phyloP scores from a whole-genome alignment of 2,329 filamentous ascomycete species.

The Neonectria ditissima region DNA sequence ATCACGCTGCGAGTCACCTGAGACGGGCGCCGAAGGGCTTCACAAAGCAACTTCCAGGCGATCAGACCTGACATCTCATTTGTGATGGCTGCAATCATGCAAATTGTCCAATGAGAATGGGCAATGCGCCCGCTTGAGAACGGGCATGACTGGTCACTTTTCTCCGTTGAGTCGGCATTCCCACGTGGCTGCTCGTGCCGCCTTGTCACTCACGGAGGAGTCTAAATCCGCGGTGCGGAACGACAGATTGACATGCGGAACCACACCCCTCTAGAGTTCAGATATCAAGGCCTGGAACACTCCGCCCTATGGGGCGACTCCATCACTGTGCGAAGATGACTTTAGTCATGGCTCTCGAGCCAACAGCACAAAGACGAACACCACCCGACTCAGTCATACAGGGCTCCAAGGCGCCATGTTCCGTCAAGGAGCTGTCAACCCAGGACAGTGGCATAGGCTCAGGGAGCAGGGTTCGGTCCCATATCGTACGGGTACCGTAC shows the following conservation, averaged over 20 bases:
- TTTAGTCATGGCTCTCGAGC: slow-evolving; percentile 5
- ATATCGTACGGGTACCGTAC: neutral
- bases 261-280: slow-evolving; percentile 13
- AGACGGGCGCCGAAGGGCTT: slow-evolving; percentile 18
- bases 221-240: slow-evolving; percentile 35
- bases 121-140: slow-evolving; percentile 4
- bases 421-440: neutral
- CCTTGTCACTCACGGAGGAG: slow-evolving; percentile 21
- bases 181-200: slow-evolving; percentile 43
- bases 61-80: slow-evolving; percentile 27
- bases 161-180: slow-evolving; percentile 34
- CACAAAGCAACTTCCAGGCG: slow-evolving; percentile 10
- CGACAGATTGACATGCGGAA: slow-evolving; percentile 20
- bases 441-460: neutral
- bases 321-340: neutral
- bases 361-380: neutral
- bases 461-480: neutral
- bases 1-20: slow-evolving; percentile 27
- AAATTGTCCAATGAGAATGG: slow-evolving; percentile 18
- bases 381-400: neutral
- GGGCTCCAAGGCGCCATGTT: neutral
- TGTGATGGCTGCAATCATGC: slow-evolving; percentile 12
- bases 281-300: slow-evolving; percentile 5
- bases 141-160: slow-evolving; percentile 41
- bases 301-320: slow-evolving; percentile 23